These are phyloP conservation scores for Papilionanthe hybrid DNA, from an alignment of 116 monocot species.

Conservation along the genomic window DNA sequence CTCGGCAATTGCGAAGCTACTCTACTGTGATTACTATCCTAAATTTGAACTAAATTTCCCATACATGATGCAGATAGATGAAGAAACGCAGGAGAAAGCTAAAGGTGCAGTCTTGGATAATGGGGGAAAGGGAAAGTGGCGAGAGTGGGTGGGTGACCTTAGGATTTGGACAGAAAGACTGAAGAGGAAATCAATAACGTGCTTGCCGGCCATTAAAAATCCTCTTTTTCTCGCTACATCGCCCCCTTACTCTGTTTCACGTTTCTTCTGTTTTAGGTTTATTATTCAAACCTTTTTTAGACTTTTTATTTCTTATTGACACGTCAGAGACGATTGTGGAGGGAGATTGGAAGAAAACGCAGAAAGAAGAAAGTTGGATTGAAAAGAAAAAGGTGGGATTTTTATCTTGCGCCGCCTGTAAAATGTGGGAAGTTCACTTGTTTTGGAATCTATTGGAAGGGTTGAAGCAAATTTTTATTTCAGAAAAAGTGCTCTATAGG, in stretches of 20 bases:
- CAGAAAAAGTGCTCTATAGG: neutral
- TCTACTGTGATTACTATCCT: no score
- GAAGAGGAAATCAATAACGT: constrained; percentile 59
- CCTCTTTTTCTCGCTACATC: neutral
- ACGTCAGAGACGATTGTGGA: neutral
- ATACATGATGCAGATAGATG: neutral
- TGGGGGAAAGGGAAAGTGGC: neutral
- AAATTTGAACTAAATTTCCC: neutral
- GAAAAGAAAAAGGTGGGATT: neutral
- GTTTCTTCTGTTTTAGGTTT: neutral
- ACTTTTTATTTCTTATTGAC: constrained; percentile 4
- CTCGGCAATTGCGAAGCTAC: no score
- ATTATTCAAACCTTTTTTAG: neutral
- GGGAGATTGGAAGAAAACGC: neutral
- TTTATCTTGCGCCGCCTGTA: constrained; percentile 7
- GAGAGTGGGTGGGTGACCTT: constrained; percentile 17
- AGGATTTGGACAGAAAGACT: constrained; percentile 60
- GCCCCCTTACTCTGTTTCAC: constrained; percentile 3
- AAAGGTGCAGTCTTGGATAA: neutral
- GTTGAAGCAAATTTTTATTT: neutral
- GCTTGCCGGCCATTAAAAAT: constrained; percentile 80
- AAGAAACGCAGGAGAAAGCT: neutral
- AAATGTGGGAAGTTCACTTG: constrained; percentile 18
- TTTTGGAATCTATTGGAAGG: neutral
- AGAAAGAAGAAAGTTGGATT: neutral